Evolutionary conservation across 495 filamentous ascomycete species (phyloP).

Genomic region (Amphirosellinia nigrospora): DNA sequence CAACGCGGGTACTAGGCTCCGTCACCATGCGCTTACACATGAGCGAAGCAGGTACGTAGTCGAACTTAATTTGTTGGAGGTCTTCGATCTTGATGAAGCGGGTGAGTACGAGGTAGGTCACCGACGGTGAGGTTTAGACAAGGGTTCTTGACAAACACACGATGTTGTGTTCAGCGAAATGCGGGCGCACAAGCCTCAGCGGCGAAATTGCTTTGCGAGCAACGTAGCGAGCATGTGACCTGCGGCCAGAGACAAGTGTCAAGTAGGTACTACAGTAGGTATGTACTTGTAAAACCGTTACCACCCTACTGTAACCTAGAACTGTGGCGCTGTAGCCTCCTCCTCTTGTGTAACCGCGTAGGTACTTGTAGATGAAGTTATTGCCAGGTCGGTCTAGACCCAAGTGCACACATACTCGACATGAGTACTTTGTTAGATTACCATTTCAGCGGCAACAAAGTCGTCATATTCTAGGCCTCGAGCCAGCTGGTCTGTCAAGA

Average conservation of each 20-base stretch:
- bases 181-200: neutral
- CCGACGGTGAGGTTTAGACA: neutral
- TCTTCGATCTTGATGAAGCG: neutral
- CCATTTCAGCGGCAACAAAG: neutral
- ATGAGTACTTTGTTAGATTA: neutral
- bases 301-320: no score
- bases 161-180: neutral
- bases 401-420: neutral
- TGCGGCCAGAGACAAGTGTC: neutral
- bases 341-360: constrained; percentile 7
- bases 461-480: neutral
- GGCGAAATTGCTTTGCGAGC: neutral
- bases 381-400: neutral
- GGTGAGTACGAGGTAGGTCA: neutral
- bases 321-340: neutral
- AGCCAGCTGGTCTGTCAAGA: neutral
- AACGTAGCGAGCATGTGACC: neutral
- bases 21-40: neutral
- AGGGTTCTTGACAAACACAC: neutral
- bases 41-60: no score
- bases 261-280: neutral
- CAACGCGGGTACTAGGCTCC: constrained; percentile 15
- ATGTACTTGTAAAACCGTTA: neutral
- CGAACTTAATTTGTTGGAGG: neutral
- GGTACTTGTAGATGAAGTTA: neutral